Evolutionary conservation across 176 grass and related monocot genomes (phyloP), one percentile per base, ranked within the genome.

Genomic region (Carex littledalei): DNA sequence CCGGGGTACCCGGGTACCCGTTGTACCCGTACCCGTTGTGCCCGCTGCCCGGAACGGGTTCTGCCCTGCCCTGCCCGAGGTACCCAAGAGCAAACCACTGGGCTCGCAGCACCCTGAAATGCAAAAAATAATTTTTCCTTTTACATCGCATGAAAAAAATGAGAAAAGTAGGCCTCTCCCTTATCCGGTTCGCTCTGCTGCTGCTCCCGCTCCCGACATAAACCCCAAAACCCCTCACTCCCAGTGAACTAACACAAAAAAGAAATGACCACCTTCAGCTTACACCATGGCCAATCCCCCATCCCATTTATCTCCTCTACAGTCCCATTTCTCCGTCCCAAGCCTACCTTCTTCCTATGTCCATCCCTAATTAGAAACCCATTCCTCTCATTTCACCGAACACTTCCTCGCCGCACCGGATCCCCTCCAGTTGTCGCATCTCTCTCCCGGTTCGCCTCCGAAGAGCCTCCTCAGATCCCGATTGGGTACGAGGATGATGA

Each of bases 141-240:
- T 2, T 1, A 9, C 45, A 9, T 8, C 8, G 47, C 47, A 50
- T 50, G 47, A 11, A 50, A 50, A 11, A 50, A 11, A 50, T 45
- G 16, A 8, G 57, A 93, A 90, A 89, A 87, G 88, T 88, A 79
- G 86, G 64, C 84, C 81, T 88, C 88, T 81, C 89, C 71, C 85
- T 82, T 64, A 63, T 70, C 90, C 67, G 35, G 34, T 21, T 84
- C 57, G 59, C 80, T 81, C 31, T 55, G 41, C 29, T 13, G 41
- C 79, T 35, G 65, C 9, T 72, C 81, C 43, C 67, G 34, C 69
- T 80, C 90, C 64, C 87, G 68, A 54, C 73, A 87, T 54, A 93
- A 69, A 60, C 45, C 87, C 71, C 43, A 61, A 84, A 84, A 67
- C 5, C 81, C 47, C 62, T 65, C 34, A 35, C 39, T 84, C 71